Base-by-base conservation (phyloP, 352 stramenopile genomes). In the Phytophthora cajani region DNA sequence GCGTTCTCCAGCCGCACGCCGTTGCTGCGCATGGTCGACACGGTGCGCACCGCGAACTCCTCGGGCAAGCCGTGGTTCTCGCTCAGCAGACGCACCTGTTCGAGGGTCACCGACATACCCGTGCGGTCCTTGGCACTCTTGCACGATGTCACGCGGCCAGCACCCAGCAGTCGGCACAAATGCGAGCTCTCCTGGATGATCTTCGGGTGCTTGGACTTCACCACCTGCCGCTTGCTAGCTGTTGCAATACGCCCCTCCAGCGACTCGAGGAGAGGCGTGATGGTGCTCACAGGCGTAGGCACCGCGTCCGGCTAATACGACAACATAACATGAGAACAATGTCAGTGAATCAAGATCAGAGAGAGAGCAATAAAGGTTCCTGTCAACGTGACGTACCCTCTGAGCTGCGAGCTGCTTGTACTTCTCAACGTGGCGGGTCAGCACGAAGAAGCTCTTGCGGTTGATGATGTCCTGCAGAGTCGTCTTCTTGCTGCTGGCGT, bases 101-200 rank as follows among this genome's bases (percentile, higher is more conserved):
- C 97, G 36, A 98, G 92, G 17, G 95, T 99, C 38, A 98, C 88
- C 25, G 96, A 95, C 97, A 99, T 99, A 25, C 91, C 88, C 17
- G 97, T 99, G 58, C 97, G 91, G 80, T 99, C 95, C 71, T 99
- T 99, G 9, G 95, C 96, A 71, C 82, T 97, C 74, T 99, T 99
- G 81, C 97, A 99, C 58, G 97, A 98, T 3, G 97, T 97, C 33
- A 97, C 83, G 36, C 91, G 89, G 1, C 91, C 94, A 51, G 89
- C 95, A 19, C 91, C 90, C 7, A 99, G 72, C 58, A 92, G 80
- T 51, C 97, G 89, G 23, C 82, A 92, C 49, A 93, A 65, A 4
- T 74, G 75, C 2, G 80, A 89, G 25, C 82, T 81, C 47, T 89
- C 69, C 70, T 93, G 86, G 57, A 93, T 85, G 55, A 93, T 93